These are phyloP conservation scores for Parmelia sp. DNA, from an alignment of 495 filamentous ascomycete species.

Conservation along the genomic window DNA sequence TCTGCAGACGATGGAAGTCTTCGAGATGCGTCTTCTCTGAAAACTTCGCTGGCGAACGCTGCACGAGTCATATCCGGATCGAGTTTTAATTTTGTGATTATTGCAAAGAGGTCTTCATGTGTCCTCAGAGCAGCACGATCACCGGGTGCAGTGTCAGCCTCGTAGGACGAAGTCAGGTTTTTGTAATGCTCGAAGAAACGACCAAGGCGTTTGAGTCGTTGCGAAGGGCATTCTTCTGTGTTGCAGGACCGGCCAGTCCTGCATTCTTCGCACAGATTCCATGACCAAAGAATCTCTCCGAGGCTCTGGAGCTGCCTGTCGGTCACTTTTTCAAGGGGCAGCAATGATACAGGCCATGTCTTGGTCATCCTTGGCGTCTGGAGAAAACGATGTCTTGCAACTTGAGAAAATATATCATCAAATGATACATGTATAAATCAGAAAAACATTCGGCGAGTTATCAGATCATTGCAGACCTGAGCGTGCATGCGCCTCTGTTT, in stretches of 20 bases:
- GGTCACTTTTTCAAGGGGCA: constrained; percentile 7
- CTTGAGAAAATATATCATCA: neutral
- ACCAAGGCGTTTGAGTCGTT: constrained; percentile 21
- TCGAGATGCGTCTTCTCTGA: constrained; percentile 4
- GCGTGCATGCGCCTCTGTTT: neutral
- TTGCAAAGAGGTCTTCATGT: constrained; percentile 31
- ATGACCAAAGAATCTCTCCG: constrained; percentile 28
- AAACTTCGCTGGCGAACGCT: neutral
- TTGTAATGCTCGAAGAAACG: constrained; percentile 35
- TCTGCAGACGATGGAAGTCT: constrained; percentile 15
- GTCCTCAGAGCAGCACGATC: constrained; percentile 22
- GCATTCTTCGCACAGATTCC: constrained; percentile 28
- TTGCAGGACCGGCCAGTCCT: constrained; percentile 16
- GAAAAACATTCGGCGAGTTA: neutral
- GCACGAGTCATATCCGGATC: constrained; percentile 14
- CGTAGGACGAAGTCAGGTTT: constrained; percentile 27
- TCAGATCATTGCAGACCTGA: neutral
- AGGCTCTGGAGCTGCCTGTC: constrained; percentile 5
- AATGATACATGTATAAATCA: neutral
- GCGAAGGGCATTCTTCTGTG: constrained; percentile 22
- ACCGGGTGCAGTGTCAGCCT: constrained; percentile 18
- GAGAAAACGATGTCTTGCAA: neutral
- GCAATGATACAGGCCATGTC: constrained; percentile 4
- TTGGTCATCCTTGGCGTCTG: neutral
- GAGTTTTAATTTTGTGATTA: constrained; percentile 24